Evolutionary conservation across 2,329 filamentous ascomycete genomes (phyloP).

Genomic region (Pseudogymnoascus sp.): DNA sequence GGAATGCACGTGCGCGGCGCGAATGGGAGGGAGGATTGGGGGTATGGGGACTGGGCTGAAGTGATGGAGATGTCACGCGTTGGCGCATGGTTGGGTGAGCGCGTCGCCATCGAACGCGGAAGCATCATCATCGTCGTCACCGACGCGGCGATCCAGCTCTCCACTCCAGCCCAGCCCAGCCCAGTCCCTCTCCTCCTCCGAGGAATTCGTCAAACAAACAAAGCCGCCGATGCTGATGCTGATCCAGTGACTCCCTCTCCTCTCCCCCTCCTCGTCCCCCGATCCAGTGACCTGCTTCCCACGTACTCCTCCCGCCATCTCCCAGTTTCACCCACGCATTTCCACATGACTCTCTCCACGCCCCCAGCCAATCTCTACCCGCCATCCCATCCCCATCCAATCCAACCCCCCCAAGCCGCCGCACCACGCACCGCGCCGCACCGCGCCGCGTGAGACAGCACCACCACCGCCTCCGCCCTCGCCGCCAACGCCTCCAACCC

Average conservation of each 20-base stretch:
- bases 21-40: background rate
- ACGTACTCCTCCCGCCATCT: background rate
- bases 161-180: too few relatives aligned
- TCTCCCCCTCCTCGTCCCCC: too few relatives aligned
- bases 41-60: background rate
- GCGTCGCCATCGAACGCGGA: too few relatives aligned
- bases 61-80: background rate
- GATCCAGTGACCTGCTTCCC: background rate
- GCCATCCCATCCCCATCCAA: background rate
- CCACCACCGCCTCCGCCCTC: background rate
- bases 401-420: background rate
- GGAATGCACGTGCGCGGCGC: background rate
- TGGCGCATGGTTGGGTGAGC: background rate
- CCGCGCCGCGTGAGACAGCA: background rate
- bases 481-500: too few relatives aligned
- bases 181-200: too few relatives aligned
- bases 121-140: too few relatives aligned
- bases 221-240: too few relatives aligned
- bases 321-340: background rate
- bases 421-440: background rate
- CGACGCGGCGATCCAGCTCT: too few relatives aligned
- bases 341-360: background rate
- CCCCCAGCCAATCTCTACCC: background rate
- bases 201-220: too few relatives aligned
- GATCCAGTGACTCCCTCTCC: too few relatives aligned